phyloP scores from a whole-genome alignment of 1,284 basidiomycete genomes.

The Ustilago bromivora region DNA sequence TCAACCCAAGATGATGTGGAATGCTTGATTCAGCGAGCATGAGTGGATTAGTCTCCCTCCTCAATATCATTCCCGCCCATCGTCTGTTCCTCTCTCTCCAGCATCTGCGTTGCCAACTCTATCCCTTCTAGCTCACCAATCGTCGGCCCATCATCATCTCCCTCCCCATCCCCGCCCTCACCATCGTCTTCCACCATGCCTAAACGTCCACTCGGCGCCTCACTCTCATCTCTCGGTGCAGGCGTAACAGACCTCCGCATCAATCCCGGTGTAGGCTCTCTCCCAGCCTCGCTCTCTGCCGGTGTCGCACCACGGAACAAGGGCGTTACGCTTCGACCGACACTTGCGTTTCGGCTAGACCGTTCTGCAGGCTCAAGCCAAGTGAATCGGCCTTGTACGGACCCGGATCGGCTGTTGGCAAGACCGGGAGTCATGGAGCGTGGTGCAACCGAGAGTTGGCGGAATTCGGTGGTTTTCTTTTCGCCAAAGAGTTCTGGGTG shows the following conservation, averaged over 20 bases:
- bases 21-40: neutral
- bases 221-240: slow-evolving; percentile 19
- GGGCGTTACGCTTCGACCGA: slow-evolving; percentile 32
- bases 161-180: neutral
- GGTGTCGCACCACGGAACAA: slow-evolving; percentile 50
- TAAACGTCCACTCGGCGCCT: slow-evolving; percentile 4
- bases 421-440: slow-evolving; percentile 26
- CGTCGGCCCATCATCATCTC: slow-evolving; percentile 28
- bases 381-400: slow-evolving; percentile 38
- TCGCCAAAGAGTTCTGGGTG: slow-evolving; percentile 54
- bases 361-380: slow-evolving; percentile 38
- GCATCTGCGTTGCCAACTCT: slow-evolving; percentile 55
- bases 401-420: slow-evolving; percentile 28
- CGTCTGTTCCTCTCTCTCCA: slow-evolving; percentile 44
- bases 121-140: slow-evolving; percentile 46
- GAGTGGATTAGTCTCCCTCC: slow-evolving; percentile 36
- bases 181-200: slow-evolving; percentile 16
- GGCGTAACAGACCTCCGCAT: slow-evolving; percentile 14
- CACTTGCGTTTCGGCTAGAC: slow-evolving; percentile 43
- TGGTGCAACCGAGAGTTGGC: slow-evolving; percentile 53
- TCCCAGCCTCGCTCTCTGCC: slow-evolving; percentile 30
- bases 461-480: slow-evolving; percentile 36
- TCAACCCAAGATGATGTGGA: neutral
- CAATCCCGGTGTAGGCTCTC: slow-evolving; percentile 24
- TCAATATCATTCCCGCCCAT: slow-evolving; percentile 50